Evolutionary conservation across 495 filamentous ascomycete species (phyloP).

Genomic region (Neurospora intermedia): DNA sequence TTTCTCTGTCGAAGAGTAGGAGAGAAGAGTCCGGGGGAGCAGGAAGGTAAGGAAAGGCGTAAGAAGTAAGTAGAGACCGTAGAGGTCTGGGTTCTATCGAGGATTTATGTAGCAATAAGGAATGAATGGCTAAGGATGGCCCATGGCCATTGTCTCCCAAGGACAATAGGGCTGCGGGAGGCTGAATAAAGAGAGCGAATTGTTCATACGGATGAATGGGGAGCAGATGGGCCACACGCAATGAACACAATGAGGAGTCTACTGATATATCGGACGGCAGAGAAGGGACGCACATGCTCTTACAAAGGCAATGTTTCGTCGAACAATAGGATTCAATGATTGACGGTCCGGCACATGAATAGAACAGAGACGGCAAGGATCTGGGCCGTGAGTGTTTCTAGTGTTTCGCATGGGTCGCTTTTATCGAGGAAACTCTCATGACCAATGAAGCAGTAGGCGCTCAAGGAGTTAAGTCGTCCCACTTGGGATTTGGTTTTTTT

Average conservation of each 20-base stretch:
- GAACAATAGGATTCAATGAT: constrained; percentile 8
- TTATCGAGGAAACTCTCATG: constrained; percentile 14
- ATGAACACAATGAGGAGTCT: constrained; percentile 6
- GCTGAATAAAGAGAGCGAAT: not conserved
- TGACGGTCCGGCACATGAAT: not conserved
- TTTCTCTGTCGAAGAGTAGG: not conserved
- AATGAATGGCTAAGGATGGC: not conserved
- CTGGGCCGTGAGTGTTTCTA: constrained; percentile 4
- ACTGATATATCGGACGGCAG: not conserved
- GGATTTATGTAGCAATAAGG: not conserved
- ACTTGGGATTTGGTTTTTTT: not conserved
- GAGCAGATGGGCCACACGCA: not conserved
- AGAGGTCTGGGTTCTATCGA: not conserved
- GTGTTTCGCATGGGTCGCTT: constrained; percentile 23
- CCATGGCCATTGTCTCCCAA: not conserved
- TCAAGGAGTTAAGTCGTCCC: not conserved
- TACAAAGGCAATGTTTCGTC: not conserved
- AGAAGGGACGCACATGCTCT: not conserved
- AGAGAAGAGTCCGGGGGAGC: not conserved
- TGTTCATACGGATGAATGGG: not conserved
- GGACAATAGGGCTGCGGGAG: not conserved
- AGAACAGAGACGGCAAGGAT: constrained; percentile 10
- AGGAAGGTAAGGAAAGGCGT: not conserved
- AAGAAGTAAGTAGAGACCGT: not conserved
- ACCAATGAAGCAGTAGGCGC: constrained; percentile 28